Base-by-base conservation (phyloP, 2,329 filamentous ascomycete species). In the Diplocarpon mali region DNA sequence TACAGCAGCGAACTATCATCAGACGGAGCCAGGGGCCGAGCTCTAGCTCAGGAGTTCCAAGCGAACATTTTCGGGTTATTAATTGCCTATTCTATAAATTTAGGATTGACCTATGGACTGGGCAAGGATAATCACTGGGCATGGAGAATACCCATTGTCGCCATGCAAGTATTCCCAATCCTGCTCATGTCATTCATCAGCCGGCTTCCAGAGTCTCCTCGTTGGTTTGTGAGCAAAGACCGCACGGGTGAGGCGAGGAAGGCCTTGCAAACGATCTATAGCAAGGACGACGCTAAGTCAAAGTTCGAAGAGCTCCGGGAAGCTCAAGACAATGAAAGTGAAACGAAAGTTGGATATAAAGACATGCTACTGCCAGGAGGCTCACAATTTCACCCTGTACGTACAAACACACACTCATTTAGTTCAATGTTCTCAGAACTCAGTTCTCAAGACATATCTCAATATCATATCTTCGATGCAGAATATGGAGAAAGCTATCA, bases 21-120 rank as follows among this genome's bases (percentile, higher is more conserved):
- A n/a, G 75, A 78, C 53, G 70, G 70, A 39, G 67, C 71, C 2
- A 63, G 76, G 36, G 76, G 76, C 5, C 71, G 70, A 52, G 73
- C 76, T 1, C 59, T 80, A 35, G 75, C 75, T 1, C 73, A 80
- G 54, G 75, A 80, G 53, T 80, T 80, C 53, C 76, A 80, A 57
- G 72, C 70, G 58, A 81, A 81, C 51, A 79, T 80, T 50, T 74
- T 78, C 45, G 75, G 76, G 0, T 59, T 81, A 2, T 67, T 78
- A 47, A 70, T 77, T 68, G 76, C 75, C 0, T 80, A 78, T 57
- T 69, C 65, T 0, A 71, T 79, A 58, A 80, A 80, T 51, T 62
- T 79, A 1, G 66, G 62, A 1, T 66, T 76, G 2, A 79, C 75
- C 0, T 60, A 69, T 5, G 57, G 59, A 1, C 64, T 79, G 3